Conservation (phyloP, 768 basidiomycete genomes). For the Mycena olivaceomarginata region DNA sequence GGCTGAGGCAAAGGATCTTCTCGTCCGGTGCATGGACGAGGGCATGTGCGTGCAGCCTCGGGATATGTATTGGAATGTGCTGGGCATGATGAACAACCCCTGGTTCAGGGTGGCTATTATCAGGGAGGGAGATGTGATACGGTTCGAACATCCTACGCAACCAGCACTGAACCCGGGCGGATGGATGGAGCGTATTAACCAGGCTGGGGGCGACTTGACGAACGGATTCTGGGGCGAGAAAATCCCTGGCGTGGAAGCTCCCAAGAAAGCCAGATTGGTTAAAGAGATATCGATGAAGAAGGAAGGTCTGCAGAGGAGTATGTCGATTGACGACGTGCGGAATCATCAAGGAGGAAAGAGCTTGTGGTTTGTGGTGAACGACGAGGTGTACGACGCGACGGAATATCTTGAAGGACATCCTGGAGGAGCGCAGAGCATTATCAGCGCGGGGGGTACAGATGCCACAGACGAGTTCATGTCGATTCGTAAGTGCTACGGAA, state of each 20-base stretch:
- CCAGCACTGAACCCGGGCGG: conserved; percentile 59
- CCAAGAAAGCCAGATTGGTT: conserved; percentile 23
- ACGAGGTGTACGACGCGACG: conserved; percentile 73
- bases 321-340: conserved; percentile 65
- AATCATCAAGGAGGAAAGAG: conserved; percentile 56
- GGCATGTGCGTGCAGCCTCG: conserved; percentile 67
- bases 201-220: conserved; percentile 63
- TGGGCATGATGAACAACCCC: conserved; percentile 79
- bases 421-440: conserved; percentile 74
- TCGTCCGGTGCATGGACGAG: conserved; percentile 76
- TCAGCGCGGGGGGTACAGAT: conserved; percentile 74
- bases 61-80: conserved; percentile 78
- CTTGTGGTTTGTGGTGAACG: conserved; percentile 73
- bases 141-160: conserved; percentile 77
- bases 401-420: conserved; percentile 74
- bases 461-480: conserved; percentile 80
- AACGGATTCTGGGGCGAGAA: conserved; percentile 53
- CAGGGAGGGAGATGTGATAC: conserved; percentile 56
- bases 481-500: conserved; percentile 66
- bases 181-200: conserved; percentile 79
- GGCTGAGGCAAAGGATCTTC: conserved; percentile 57
- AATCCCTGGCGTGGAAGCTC: conserved; percentile 5
- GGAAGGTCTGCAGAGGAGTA: conserved; percentile 63
- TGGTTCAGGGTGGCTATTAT: conserved; percentile 76
- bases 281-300: conserved; percentile 65